phyloP scores from a whole-genome alignment of 208 protist species.

The Phytomonas sp. region DNA sequence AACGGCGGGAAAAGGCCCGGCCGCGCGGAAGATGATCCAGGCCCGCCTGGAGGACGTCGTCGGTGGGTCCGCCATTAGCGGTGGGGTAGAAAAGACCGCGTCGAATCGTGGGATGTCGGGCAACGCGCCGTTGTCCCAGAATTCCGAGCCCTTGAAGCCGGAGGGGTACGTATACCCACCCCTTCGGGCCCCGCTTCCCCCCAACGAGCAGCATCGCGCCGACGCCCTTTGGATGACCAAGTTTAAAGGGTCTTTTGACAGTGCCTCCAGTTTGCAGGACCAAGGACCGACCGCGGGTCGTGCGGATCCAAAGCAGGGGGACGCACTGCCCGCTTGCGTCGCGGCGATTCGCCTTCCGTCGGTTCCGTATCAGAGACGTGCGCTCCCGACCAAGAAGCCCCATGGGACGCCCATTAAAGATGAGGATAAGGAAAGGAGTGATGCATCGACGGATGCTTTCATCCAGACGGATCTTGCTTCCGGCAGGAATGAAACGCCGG shows the following conservation, averaged over 20 bases:
- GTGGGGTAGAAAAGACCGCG: not conserved
- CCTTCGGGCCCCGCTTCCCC: slow-evolving; percentile 46
- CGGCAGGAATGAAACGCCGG: not conserved
- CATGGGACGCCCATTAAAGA: slow-evolving; percentile 1
- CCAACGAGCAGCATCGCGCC: slow-evolving; percentile 34
- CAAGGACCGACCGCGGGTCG: no score
- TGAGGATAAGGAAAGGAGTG: slow-evolving; percentile 10
- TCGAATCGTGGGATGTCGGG: not conserved
- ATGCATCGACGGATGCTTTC: not conserved
- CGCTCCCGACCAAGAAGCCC: not conserved
- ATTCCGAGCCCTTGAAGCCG: not conserved
- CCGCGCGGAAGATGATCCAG: slow-evolving; percentile 2
- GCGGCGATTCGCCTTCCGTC: slow-evolving; percentile 27
- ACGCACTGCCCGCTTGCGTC: slow-evolving; percentile 21
- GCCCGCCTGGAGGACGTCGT: not conserved
- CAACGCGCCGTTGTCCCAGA: not conserved
- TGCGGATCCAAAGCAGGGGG: not conserved
- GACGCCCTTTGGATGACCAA: slow-evolving; percentile 2
- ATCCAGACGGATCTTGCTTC: not conserved
- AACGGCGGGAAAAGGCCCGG: not conserved
- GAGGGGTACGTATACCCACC: slow-evolving; percentile 24
- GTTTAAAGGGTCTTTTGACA: not conserved
- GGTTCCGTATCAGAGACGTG: slow-evolving; percentile 17
- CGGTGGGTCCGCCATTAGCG: not conserved
- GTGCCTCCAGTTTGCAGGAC: no score